Conservation (phyloP, 495 filamentous ascomycete species). For the Aspergillus diversus region DNA sequence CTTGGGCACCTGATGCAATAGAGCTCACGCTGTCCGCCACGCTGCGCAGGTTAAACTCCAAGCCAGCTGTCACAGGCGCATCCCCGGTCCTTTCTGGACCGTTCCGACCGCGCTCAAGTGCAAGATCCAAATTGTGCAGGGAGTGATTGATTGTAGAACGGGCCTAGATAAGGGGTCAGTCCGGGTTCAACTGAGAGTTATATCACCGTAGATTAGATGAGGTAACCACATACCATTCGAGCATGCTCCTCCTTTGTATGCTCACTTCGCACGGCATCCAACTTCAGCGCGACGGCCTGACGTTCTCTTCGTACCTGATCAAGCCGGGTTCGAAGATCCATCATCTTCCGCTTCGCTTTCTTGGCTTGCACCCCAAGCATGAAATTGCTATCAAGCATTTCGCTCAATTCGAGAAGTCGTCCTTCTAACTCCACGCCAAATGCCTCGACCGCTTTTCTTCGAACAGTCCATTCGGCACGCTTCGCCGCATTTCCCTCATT, state of each 20-base stretch:
- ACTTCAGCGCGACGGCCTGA: constrained; percentile 66
- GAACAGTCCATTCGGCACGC: constrained; percentile 60
- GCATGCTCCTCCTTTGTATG: constrained; percentile 50
- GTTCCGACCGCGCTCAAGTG: constrained; percentile 47
- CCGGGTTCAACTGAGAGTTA: neutral
- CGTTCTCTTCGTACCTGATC: constrained; percentile 65
- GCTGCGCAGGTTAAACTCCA: constrained; percentile 48
- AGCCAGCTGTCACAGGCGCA: constrained; percentile 35
- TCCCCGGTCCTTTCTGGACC: constrained; percentile 25
- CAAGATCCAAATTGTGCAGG: constrained; percentile 49
- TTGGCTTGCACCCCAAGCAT: constrained; percentile 64
- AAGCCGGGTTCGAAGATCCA: constrained; percentile 65
- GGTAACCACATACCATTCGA: constrained; percentile 35
- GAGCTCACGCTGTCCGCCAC: constrained; percentile 48
- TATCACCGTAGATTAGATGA: neutral
- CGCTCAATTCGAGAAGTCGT: constrained; percentile 57
- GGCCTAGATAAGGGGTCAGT: constrained; percentile 31
- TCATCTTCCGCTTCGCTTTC: constrained; percentile 65
- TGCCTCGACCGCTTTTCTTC: constrained; percentile 66
- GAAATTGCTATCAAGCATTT: constrained; percentile 66
- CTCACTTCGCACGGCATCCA: constrained; percentile 68
- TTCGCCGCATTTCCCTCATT: constrained; percentile 41
- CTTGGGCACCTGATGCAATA: constrained; percentile 40
- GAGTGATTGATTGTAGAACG: constrained; percentile 51
- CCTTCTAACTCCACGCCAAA: constrained; percentile 69